Evolutionary conservation across 495 filamentous ascomycete species (phyloP).

Genomic region (Lasiosphaeria ovina): DNA sequence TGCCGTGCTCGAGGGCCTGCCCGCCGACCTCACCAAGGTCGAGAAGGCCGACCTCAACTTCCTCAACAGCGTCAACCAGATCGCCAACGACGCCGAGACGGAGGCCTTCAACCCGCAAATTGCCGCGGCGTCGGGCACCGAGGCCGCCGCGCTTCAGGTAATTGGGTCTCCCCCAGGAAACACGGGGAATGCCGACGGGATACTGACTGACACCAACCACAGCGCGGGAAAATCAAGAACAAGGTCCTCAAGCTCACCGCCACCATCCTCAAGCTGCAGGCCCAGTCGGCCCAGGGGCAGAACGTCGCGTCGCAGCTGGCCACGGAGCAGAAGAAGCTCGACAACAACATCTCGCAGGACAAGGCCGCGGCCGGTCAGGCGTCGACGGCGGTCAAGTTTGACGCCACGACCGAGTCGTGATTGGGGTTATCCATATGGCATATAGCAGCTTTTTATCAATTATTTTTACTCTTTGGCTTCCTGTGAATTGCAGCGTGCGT

Average conservation of each 20-base stretch:
- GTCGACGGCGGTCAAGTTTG: conserved; percentile 34
- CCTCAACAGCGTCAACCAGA: conserved; percentile 38
- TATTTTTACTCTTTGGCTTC: no score
- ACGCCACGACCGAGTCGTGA: neutral
- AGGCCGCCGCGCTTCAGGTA: conserved; percentile 41
- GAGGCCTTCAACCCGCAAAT: conserved; percentile 44
- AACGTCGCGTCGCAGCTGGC: conserved; percentile 35
- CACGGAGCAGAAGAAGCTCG: conserved; percentile 42
- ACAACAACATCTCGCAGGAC: conserved; percentile 44
- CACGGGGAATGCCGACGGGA: neutral
- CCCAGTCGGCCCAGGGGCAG: conserved; percentile 37
- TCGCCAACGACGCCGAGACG: conserved; percentile 41
- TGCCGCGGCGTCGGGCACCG: conserved; percentile 29
- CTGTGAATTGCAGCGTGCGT: no score
- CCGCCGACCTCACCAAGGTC: conserved; percentile 8
- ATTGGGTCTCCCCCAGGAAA: neutral
- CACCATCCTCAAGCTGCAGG: conserved; percentile 33
- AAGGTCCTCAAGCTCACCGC: conserved; percentile 53
- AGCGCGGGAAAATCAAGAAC: conserved; percentile 52
- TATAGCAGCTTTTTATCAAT: no score
- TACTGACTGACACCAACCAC: neutral
- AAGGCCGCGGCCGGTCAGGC: conserved; percentile 35
- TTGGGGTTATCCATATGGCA: neutral
- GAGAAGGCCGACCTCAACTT: conserved; percentile 35
- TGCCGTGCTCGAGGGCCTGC: conserved; percentile 36